Base-by-base conservation (phyloP, 768 basidiomycete species). In the Lactarius hatsudake region DNA sequence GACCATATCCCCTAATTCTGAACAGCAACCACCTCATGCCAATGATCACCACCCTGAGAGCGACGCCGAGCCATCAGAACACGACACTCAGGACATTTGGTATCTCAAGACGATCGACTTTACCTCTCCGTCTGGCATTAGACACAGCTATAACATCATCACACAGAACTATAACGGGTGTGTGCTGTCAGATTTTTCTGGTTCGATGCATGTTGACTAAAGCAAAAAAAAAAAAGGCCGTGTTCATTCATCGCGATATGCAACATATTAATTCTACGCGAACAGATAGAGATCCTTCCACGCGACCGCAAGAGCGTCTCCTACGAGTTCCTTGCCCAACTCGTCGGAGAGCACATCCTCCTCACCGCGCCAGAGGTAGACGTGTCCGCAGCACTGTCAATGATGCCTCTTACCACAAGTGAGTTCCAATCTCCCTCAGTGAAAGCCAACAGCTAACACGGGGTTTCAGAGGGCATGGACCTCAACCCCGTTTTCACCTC, bases 181-280 rank as follows among this genome's bases (percentile, higher is more conserved):
- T 91, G 64, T 66, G 87, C 81, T 12, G 30, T 17, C 28, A 6
- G n/a, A 59, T 34, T 10, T 36, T 12, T 58, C 38, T 42, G 61
- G 32, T 8, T 69, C 34, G 59, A 18, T 48, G 26, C 56, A 28
- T 69, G 20, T 60, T 3, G 26, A 55, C 43, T 62, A 26, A 23
- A 30, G n/a, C 53, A 18, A 40, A 20, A 42, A 95, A 10, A 18
- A 40, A 20, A 42, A 95, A 10, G 94, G 10, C 93, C 94, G 10
- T 96, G 94, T 74, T 94, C 92, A 0, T 91, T 96, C 70, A 93
- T 96, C 72, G 94, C 93, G 32, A 90, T 94, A 66, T 94, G 92
- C 78, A 97, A 97, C 74, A 91, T 95, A 60, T 83, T 96, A 36
- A 87, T 96, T 67, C 81, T 97, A 2, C 86, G 94, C n/a, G 89